phyloP scores from a whole-genome alignment of 768 basidiomycete genomes.

The Pisolithus albus region DNA sequence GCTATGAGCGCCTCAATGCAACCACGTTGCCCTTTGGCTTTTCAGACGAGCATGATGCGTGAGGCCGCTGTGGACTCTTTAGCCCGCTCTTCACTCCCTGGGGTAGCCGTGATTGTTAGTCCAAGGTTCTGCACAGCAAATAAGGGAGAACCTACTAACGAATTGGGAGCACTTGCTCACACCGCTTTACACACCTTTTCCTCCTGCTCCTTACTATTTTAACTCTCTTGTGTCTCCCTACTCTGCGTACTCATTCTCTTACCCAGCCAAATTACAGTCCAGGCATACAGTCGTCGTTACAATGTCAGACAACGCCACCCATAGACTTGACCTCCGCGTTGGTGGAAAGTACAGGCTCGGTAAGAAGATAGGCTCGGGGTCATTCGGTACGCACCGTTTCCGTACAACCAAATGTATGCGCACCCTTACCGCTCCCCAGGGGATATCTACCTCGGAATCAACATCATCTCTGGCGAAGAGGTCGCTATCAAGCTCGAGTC shows the following conservation, averaged over 20 bases:
- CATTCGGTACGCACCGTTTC: conserved; percentile 66
- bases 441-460: conserved; percentile 99
- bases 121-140: conserved; percentile 2
- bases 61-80: conserved; percentile 1
- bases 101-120: background rate
- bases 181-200: conserved; percentile 26
- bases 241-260: conserved; percentile 10
- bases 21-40: conserved; percentile 20
- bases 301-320: conserved; percentile 69
- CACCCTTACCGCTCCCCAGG: conserved; percentile 40
- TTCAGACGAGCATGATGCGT: conserved; percentile 3
- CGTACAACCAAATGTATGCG: background rate
- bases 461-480: conserved; percentile 99
- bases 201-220: conserved; percentile 19
- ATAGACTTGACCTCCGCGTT: conserved; percentile 80
- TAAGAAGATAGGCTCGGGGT: conserved; percentile 99
- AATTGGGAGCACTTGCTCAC: conserved; percentile 25
- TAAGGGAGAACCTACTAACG: conserved; percentile 25
- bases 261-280: conserved; percentile 2
- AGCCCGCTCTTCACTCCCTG: conserved; percentile 3
- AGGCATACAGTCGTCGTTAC: conserved; percentile 11
- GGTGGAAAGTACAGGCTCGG: conserved; percentile 96
- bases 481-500: conserved; percentile 99
- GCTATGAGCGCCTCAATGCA: conserved; percentile 20
- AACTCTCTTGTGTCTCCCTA: conserved; percentile 10